Percentiles rank a stretch among this genome's conserved stretches.
These are phyloP conservation scores for Sonneratia caseolaris DNA, from an alignment of 345 rosid species.

Conservation along the genomic window DNA sequence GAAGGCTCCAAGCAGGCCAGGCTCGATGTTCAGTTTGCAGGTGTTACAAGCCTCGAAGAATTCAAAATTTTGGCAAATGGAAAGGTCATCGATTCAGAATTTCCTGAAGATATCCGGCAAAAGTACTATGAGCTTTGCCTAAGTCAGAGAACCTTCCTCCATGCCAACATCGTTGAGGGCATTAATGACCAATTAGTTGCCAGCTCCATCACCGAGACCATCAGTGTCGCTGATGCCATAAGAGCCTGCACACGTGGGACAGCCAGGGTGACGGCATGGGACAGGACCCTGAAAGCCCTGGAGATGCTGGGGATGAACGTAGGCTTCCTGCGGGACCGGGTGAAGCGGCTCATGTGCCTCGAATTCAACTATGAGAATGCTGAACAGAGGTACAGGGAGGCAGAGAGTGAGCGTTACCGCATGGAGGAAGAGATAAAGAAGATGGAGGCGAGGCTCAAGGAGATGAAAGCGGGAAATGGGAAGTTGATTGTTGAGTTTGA, in stretches of 20 bases:
- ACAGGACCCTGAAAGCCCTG: conserved; percentile 40
- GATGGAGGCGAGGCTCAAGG: conserved; percentile 2
- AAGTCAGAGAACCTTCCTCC: conserved; percentile 34
- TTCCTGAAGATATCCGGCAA: conserved; percentile 21
- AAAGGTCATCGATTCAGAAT: no score
- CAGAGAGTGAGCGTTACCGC: not conserved
- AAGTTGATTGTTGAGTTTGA: not conserved
- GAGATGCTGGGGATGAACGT: conserved; percentile 53
- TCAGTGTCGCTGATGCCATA: conserved; percentile 37
- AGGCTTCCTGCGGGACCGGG: conserved; percentile 25
- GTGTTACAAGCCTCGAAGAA: no score
- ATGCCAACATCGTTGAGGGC: conserved; percentile 32
- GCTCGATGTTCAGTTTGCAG: no score
- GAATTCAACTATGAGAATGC: not conserved
- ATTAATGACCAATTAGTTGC: conserved; percentile 31
- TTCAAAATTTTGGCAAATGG: no score
- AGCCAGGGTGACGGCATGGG: conserved; percentile 35
- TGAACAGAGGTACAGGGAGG: not conserved
- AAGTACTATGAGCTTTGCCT: conserved; percentile 38
- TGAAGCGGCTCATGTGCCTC: not conserved
- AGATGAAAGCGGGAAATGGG: conserved; percentile 2
- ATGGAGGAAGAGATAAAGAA: not conserved
- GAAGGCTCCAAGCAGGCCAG: no score
- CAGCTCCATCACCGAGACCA: conserved; percentile 34
- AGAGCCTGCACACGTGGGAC: conserved; percentile 25